phyloP scores from a whole-genome alignment of 495 filamentous ascomycete species.

The Talaromyces liani region DNA sequence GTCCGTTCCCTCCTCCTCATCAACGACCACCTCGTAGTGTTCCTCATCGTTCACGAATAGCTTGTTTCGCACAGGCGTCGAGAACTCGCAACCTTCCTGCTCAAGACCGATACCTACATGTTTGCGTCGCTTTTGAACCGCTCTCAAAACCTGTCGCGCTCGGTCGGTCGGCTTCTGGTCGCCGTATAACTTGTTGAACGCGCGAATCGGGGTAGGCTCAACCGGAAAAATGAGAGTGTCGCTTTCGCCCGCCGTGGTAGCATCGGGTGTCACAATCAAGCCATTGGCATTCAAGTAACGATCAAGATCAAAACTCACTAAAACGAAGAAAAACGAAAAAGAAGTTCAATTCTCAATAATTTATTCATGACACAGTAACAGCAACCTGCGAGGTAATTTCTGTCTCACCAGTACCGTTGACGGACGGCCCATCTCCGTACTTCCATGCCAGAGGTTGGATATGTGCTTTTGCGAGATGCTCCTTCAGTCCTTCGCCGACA shows the following conservation, averaged over 20 bases:
- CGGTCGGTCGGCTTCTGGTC: constrained; percentile 29
- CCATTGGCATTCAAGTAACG: constrained; percentile 11
- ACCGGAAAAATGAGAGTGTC: constrained; percentile 32
- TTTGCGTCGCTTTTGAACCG: constrained; percentile 36
- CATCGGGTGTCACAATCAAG: constrained; percentile 18
- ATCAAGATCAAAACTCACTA: constrained; percentile 6
- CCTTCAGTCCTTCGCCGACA: constrained; percentile 39
- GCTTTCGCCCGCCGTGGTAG: constrained; percentile 13
- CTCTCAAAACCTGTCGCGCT: constrained; percentile 28
- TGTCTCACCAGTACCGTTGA: constrained; percentile 40
- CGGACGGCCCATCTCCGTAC: constrained; percentile 56
- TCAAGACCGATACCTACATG: constrained; percentile 42
- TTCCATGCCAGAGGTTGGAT: constrained; percentile 53
- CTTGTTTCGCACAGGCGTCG: constrained; percentile 25
- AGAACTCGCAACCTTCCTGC: constrained; percentile 33
- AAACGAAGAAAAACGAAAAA: background rate
- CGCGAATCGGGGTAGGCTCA: constrained; percentile 21
- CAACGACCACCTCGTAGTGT: constrained; percentile 25
- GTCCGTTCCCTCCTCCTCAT: constrained; percentile 1
- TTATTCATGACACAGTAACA: constrained; percentile 4
- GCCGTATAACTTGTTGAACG: constrained; percentile 32
- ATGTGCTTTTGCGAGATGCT: constrained; percentile 56
- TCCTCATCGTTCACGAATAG: constrained; percentile 38
- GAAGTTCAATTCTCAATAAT: constrained; percentile 4
- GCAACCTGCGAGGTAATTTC: constrained; percentile 8